Base-by-base conservation (phyloP, 352 stramenopile genomes). In the Phytophthora europaea region DNA sequence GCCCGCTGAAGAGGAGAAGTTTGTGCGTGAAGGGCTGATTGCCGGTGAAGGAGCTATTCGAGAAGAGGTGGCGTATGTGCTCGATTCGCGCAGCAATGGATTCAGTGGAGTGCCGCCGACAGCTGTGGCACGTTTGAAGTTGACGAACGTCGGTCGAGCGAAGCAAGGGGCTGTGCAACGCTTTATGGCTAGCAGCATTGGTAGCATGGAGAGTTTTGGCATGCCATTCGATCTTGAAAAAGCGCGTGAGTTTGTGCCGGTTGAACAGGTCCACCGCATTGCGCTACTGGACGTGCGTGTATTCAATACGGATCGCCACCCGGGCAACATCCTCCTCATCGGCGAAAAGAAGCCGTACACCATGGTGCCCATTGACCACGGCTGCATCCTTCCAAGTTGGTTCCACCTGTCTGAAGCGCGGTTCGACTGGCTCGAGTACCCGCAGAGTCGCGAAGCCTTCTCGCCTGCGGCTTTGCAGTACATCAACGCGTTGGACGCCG, bases 241-340 rank as follows among this genome's bases (percentile, higher is more conserved):
- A 59, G 86, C 88, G 1, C 69, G 70, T n/a, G 75, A 79, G 51
- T 94, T 94, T 45, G 84, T 91, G 1, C 76, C 84, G 0, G 83
- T 92, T 1, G 85, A 92, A 7, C 88, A 97, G 51, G 86, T 97
- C 20, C 91, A 97, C 33, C 83, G 83, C 54, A 96, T 97, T 50
- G 91, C 81, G 0, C 53, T 97, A 20, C 68, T 97, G 15, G 91
- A 97, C 34, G 65, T 96, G 15, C 85, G 91, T 3, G 75, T 97
- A 33, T 95, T 95, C 74, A 97, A 97, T 63, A 94, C 85, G 18
- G 91, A 97, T 64, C 87, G 91, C 10, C 90, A 97, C 55, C 80
- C 88, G 7, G 91, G 91, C 43, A 95, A 93, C 54, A 94, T 94
- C 20, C 64, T 94, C 51, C 79, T 94, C 13, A 93, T 93, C 20